Base-by-base conservation (phyloP, 345 rosid species). In the Punica granatum region DNA sequence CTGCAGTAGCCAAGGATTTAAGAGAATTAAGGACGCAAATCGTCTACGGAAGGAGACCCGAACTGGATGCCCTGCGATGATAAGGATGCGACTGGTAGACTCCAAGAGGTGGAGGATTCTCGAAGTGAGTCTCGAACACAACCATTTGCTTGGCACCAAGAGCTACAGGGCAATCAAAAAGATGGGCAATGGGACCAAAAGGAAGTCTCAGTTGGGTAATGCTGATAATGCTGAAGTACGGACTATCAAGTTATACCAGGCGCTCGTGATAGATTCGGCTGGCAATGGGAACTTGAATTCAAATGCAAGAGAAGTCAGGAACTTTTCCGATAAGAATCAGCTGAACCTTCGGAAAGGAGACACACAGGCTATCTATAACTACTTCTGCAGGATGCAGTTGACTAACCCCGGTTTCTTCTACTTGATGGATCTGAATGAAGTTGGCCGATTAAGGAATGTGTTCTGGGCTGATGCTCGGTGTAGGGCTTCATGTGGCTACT, bases 11-110 rank as follows among this genome's bases (percentile, higher is more conserved):
- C 89, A 87, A 74, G 96, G 96, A 41, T 87, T 89, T 64, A 87
- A 87, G 79, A 82, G 87, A 74, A 68, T 79, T 56, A 85, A 84
- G 65, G 92, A 85, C 53, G 92, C 75, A 37, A 89, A 85, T 65
- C 82, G 88, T 41, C 77, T 82, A 30, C 71, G 92, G 49, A 87
- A 81, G 66, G 92, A 87, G 73, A 89, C 96, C 13, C 74, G 96
- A 69, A 89, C 90, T 11, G 96, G 96, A 68, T 89, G 96, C 70
- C 89, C 90, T 69, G 96, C 89, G 7, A 89, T 89, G 96, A 61
- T 89, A 46, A 81, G 90, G 72, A 79, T 87, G 86, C 82, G 96
- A 33, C 78, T 87, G n/a, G 85, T 89, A 23, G 92, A 89, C 49
- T 81, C 92, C 25, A 87, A 76, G 72, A 84, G 92, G 66, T 89